Evolutionary conservation across 75 land plant species (phyloP).

Genomic region (Selaginella tamariscina): DNA sequence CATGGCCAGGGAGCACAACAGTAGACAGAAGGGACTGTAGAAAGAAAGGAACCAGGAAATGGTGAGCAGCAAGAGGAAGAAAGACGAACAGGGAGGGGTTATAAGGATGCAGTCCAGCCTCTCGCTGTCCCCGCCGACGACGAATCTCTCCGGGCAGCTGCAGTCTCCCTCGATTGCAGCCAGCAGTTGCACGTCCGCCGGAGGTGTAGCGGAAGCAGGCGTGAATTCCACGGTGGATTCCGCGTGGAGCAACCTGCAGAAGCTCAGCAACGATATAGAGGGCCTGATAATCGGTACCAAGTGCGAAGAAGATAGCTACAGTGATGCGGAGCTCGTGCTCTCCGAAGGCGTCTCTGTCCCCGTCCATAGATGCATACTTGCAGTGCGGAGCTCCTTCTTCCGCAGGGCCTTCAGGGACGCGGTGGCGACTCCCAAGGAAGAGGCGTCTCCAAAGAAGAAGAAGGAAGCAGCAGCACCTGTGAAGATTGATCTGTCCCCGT

Average conservation of each 20-base stretch:
- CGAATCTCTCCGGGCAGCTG: neutral
- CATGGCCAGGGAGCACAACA: no score
- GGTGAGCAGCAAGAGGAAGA: no score
- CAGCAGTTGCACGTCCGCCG: neutral
- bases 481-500: neutral
- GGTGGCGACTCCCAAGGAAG: constrained; percentile 16
- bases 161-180: neutral
- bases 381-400: constrained; percentile 55
- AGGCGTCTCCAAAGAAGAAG: constrained; percentile 29
- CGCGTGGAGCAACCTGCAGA: constrained; percentile 19
- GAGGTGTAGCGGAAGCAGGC: neutral
- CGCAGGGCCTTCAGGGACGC: constrained; percentile 14
- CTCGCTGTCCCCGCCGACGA: neutral
- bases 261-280: constrained; percentile 48
- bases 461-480: constrained; percentile 15
- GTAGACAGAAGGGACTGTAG: no score
- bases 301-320: constrained; percentile 21
- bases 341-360: constrained; percentile 35
- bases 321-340: constrained; percentile 47
- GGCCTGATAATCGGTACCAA: constrained; percentile 31
- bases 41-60: no score
- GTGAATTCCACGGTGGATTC: neutral
- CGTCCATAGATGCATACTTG: constrained; percentile 70
- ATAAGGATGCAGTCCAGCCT: neutral
- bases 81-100: no score